Conservation (phyloP, 108 stramenopile species). For the Licmophora abbreviata region DNA sequence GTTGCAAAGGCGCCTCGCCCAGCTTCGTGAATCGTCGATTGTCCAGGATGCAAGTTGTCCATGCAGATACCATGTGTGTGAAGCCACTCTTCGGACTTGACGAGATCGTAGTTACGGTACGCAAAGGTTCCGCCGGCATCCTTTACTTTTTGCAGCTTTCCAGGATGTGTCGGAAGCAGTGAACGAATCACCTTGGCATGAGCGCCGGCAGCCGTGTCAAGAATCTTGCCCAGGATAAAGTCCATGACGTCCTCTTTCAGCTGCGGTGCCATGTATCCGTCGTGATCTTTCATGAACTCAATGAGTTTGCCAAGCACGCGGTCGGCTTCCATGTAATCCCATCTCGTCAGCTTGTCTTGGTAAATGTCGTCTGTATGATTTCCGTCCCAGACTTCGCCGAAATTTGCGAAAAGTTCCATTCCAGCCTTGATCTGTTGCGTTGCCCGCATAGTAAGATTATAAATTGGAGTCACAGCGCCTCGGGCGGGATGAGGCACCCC, state of each 20-base stretch:
- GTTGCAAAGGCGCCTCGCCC: slow-evolving; percentile 76
- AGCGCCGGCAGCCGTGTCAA: slow-evolving; percentile 47
- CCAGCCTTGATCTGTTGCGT: slow-evolving; percentile 51
- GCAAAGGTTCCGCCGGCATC: slow-evolving; percentile 64
- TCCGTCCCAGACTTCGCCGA: slow-evolving; percentile 30
- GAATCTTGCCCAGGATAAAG: slow-evolving; percentile 56
- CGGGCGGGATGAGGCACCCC: slow-evolving; percentile 30
- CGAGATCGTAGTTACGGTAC: slow-evolving; percentile 57
- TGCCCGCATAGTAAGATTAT: slow-evolving; percentile 52
- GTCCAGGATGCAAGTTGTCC: slow-evolving; percentile 42
- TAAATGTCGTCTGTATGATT: slow-evolving; percentile 30
- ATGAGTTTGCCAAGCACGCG: slow-evolving; percentile 43
- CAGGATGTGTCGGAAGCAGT: slow-evolving; percentile 50
- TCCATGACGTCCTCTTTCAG: slow-evolving; percentile 53
- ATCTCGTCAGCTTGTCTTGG: slow-evolving; percentile 35
- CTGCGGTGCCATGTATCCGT: slow-evolving; percentile 31
- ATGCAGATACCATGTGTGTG: slow-evolving; percentile 58
- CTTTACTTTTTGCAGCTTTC: slow-evolving; percentile 39
- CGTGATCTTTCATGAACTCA: slow-evolving; percentile 37
- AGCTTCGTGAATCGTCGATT: slow-evolving; percentile 54
- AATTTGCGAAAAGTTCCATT: slow-evolving; percentile 51
- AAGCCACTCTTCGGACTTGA: slow-evolving; percentile 56
- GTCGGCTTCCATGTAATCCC: slow-evolving; percentile 44
- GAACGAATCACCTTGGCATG: slow-evolving; percentile 49
- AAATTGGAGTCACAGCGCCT: slow-evolving; percentile 56